Base-by-base conservation (phyloP, 441 rosid genomes). In the Melastoma candidum region DNA sequence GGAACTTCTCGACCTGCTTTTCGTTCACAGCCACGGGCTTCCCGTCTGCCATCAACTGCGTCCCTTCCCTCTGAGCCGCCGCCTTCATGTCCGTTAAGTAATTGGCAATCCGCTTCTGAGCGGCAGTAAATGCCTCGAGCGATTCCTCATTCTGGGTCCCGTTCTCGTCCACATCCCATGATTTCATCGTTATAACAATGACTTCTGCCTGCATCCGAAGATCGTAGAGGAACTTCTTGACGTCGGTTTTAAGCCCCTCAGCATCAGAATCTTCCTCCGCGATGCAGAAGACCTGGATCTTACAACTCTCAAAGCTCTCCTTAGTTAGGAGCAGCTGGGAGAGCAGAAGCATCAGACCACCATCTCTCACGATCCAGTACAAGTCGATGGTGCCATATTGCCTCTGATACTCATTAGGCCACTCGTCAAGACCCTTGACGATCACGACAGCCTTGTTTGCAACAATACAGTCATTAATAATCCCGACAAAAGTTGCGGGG, bases 161-260 rank as follows among this genome's bases (percentile, higher is more conserved):
- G 10, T 77, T 80, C 26, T 86, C 96, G 58, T 77, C 73, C 29
- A 66, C 66, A 54, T 94, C 97, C 97, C 99, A 94, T 11, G 97
- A 84, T 63, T 74, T 94, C 89, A 94, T 84, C 7, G 99, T 72
- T 51, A 89, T 69, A 9, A 94, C 96, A 14, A 94, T 89, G 26
- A 94, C 99, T 76, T 89, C 99, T 2, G 99, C 97, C 11, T 89
- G 97, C 99, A 94, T 94, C 51, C 99, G 84, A 12, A 94, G 99
- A 74, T 94, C 99, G 44, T 94, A 94, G 12, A 94, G 77, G 49
- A 94, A 94, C 72, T 87, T 89, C 78, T 87, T 89, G 51, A 94
- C 99, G 25, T 94, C 99, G 1, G 96, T 85, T 68, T 89, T 89
- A 47, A 94, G 90, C 9, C 60, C 89, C 70, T 83, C 99, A 2